A percentile compares a stretch with the other conserved stretches of the same genome.
These are phyloP conservation scores for Rhodosporidiobolus odoratus DNA, from an alignment of 768 basidiomycete genomes.

Conservation along the genomic window DNA sequence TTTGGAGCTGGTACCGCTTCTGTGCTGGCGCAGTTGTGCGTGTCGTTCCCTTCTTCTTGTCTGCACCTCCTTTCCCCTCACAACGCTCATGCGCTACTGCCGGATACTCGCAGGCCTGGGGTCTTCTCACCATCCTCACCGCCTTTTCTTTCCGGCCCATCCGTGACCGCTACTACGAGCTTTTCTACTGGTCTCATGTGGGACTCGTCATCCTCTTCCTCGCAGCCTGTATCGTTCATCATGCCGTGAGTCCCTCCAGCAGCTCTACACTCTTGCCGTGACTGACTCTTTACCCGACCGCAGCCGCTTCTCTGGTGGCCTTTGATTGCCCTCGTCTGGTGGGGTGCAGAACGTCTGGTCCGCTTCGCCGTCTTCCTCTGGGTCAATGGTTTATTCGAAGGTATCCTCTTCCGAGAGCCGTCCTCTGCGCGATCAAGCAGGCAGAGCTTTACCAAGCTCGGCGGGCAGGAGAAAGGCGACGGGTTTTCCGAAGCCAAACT, in stretches of 20 bases:
- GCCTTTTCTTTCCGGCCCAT: conserved; percentile 55
- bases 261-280: conserved; percentile 49
- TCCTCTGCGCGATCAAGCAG: not conserved
- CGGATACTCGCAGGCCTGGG: conserved; percentile 58
- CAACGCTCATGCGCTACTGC: too few species aligned
- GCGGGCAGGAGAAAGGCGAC: not conserved
- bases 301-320: conserved; percentile 56
- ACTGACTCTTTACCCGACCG: not conserved
- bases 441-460: not conserved
- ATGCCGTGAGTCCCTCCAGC: conserved; percentile 45
- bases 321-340: conserved; percentile 58
- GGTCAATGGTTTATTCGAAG: conserved; percentile 53
- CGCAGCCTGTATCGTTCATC: conserved; percentile 61
- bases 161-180: conserved; percentile 57
- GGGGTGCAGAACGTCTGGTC: conserved; percentile 61
- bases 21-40: conserved; percentile 56
- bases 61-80: not conserved
- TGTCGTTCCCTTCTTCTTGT: conserved; percentile 1
- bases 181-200: conserved; percentile 64
- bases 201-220: conserved; percentile 61
- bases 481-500: not conserved
- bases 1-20: conserved; percentile 61
- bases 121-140: conserved; percentile 55
- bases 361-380: conserved; percentile 58
- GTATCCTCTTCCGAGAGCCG: conserved; percentile 9